Evolutionary conservation across 2,329 filamentous ascomycete genomes (phyloP).

Genomic region (Grosmannia clavigera): DNA sequence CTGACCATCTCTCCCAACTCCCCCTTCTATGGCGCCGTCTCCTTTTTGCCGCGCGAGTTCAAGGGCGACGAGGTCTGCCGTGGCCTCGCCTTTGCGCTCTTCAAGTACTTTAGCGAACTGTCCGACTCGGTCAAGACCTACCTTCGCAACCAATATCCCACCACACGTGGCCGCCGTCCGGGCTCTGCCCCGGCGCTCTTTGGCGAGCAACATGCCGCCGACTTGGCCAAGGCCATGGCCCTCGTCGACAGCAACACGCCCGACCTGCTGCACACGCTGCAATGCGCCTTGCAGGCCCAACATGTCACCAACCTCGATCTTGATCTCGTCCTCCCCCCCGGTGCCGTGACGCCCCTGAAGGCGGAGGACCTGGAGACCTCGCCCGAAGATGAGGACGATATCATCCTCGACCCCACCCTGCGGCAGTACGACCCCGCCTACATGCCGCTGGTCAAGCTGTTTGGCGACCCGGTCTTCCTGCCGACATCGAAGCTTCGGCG

Average conservation of each 20-base stretch:
- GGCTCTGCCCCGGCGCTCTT: conserved; percentile 61
- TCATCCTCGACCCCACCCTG: conserved; percentile 50
- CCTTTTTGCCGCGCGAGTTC: conserved; percentile 80
- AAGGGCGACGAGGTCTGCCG: conserved; percentile 92
- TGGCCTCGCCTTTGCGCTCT: conserved; percentile 80
- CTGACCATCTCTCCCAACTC: conserved; percentile 90
- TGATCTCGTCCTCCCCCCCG: conserved; percentile 73
- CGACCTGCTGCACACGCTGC: conserved; percentile 61
- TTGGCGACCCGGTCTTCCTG: conserved; percentile 76
- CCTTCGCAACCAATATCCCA: conserved; percentile 47
- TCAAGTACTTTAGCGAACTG: conserved; percentile 88
- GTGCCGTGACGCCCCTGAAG: conserved; percentile 55
- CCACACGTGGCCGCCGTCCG: conserved; percentile 42
- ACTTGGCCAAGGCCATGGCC: conserved; percentile 74
- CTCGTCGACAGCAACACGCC: conserved; percentile 63
- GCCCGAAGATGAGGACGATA: conserved; percentile 47
- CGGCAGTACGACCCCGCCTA: conserved; percentile 62
- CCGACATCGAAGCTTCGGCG: conserved; percentile 75
- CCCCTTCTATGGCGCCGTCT: conserved; percentile 79
- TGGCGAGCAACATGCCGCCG: conserved; percentile 83
- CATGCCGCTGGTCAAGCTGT: conserved; percentile 60
- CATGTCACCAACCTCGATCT: conserved; percentile 76
- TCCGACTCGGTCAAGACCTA: conserved; percentile 62
- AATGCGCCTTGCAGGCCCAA: conserved; percentile 67
- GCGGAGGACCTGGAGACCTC: conserved; percentile 47